phyloP scores from a whole-genome alignment of 73 alveolate genomes.

The Symbiodinium natans region DNA sequence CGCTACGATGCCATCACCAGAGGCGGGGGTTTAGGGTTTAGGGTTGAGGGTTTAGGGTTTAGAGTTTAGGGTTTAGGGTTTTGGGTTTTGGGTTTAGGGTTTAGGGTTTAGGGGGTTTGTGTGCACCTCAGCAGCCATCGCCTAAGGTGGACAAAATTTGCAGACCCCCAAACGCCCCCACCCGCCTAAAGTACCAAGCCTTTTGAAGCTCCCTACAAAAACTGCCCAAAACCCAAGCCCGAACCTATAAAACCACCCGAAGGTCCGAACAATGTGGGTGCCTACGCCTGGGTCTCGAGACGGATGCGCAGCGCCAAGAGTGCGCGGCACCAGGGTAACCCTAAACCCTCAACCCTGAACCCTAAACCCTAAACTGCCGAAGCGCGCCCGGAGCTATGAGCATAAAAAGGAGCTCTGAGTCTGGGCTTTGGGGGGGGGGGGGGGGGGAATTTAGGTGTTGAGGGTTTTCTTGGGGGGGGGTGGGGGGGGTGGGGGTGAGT shows the following conservation, averaged over 20 bases:
- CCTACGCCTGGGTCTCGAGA: slow-evolving; percentile 81
- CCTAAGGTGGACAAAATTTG: too few species aligned
- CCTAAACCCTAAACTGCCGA: neutral
- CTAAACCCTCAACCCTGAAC: neutral
- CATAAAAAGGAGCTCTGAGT: too few species aligned
- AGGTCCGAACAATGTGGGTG: slow-evolving; percentile 80
- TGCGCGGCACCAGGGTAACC: neutral
- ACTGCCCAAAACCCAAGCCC: neutral
- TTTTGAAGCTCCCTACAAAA: too few species aligned
- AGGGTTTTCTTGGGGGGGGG: neutral
- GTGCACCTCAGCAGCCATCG: too few species aligned
- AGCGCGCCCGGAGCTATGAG: neutral
- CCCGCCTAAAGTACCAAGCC: too few species aligned
- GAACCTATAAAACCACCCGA: neutral
- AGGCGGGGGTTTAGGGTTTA: neutral
- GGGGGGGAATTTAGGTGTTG: too few species aligned
- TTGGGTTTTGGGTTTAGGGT: neutral
- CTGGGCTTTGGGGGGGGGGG: too few species aligned
- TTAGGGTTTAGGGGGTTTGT: neutral
- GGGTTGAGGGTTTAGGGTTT: neutral
- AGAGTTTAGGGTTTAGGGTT: neutral
- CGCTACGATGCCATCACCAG: neutral
- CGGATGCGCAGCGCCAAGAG: slow-evolving; percentile 49
- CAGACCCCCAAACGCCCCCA: too few species aligned
- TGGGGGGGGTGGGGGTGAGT: too few species aligned